phyloP scores from a whole-genome alignment of 2,329 filamentous ascomycete species.

The Hirsutella thompsonii region DNA sequence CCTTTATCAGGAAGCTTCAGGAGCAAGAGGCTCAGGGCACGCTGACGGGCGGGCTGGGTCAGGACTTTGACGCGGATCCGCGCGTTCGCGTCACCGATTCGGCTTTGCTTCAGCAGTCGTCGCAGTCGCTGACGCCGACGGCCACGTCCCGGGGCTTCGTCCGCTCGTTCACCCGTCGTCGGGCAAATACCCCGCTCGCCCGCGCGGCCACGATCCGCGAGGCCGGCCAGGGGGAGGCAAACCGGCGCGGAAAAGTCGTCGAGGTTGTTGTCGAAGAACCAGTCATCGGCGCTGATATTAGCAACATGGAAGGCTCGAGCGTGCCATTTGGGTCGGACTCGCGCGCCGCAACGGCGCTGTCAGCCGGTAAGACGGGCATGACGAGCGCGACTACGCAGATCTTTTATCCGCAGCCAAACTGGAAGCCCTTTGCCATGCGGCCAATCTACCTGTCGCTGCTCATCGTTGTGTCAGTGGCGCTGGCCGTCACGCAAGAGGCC shows the following conservation, averaged over 20 bases:
- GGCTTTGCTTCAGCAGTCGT: conserved; percentile 35
- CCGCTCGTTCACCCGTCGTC: conserved; percentile 26
- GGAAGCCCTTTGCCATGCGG: conserved; percentile 54
- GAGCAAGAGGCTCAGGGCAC: conserved; percentile 40
- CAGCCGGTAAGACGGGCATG: conserved; percentile 11
- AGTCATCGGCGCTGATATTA: conserved; percentile 30
- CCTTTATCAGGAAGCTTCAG: conserved; percentile 31
- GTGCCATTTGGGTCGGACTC: conserved; percentile 14
- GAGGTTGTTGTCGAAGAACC: conserved; percentile 36
- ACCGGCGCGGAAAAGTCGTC: conserved; percentile 45
- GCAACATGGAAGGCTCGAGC: conserved; percentile 32
- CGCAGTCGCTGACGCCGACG: conserved; percentile 3
- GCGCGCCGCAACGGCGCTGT: conserved; percentile 11
- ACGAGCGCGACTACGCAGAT: conserved; percentile 28
- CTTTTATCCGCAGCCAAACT: conserved; percentile 51
- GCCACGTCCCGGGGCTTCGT: background rate
- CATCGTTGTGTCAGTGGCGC: conserved; percentile 36
- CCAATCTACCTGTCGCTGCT: conserved; percentile 45
- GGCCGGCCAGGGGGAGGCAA: conserved; percentile 44
- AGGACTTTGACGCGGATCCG: conserved; percentile 36
- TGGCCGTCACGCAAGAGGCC: conserved; percentile 41
- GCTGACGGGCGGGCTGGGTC: conserved; percentile 45
- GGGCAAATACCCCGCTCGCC: conserved; percentile 9
- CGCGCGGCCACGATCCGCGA: conserved; percentile 30
- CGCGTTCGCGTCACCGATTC: conserved; percentile 37